Evolutionary conservation across 345 rosid species (phyloP), one percentile per base, ranked within the genome.

Genomic region (Eucalyptus curtisii): DNA sequence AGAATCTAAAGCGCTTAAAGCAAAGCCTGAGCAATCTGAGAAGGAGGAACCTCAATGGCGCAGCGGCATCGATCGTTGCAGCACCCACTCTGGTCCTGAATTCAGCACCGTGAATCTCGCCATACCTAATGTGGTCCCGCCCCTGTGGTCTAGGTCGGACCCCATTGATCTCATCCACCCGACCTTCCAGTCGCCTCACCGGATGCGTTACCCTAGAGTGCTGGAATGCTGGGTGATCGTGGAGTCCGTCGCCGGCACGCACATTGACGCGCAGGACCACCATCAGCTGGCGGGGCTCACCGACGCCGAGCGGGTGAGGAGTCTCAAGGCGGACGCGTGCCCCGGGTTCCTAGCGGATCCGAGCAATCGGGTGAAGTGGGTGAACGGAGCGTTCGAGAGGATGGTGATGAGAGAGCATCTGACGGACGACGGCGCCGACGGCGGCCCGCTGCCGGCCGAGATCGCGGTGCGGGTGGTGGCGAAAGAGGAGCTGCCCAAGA

Each of bases 311-410:
- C 86, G 91, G 37, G 71, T 40, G 79, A 90, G 20, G 85, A 88
- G 50, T 61, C 90, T 95, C 37, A 82, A 90, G 49, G 66, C 85
- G 45, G 94, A 93, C 90, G 90, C 93, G 87, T 91, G 92, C 91
- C 95, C 96, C 5, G 93, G 93, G 55, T 93, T 95, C 49, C n/a
- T 93, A 76, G 90, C 97, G 6, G 95, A 95, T 64, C 89, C 71
- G 8, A 79, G 49, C 85, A 90, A 91, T 37, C 89, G 85, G 71
- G 95, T 95, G 45, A 49, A 49, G 76, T 92, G 94, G 96, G 94
- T 93, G 86, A 95, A 94, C 87, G 90, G 88, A 44, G 94, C 93
- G 33, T 95, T 91, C 71, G 90, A 92, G 91, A 90, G 85, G 88
- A 90, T 91, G 89, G 91, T 93, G 33, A 89, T 31, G 59, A 87